Evolutionary conservation across 345 rosid species (phyloP).

Genomic region (Boechera stricta): DNA sequence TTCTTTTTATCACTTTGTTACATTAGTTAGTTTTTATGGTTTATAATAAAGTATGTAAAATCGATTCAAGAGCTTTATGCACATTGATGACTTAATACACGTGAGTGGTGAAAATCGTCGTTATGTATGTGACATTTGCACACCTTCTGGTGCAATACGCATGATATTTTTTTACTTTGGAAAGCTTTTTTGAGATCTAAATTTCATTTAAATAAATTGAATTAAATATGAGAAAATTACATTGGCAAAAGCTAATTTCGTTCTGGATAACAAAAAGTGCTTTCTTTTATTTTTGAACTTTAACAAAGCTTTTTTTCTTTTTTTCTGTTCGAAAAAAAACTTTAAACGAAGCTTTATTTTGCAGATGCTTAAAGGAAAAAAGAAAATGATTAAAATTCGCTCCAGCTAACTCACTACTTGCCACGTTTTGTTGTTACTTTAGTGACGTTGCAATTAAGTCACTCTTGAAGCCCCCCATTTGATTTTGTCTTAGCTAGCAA

Average conservation of each 20-base stretch:
- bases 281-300: slow-evolving; percentile 28
- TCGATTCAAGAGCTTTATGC: slow-evolving; percentile 25
- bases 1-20: slow-evolving; percentile 15
- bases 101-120: slow-evolving; percentile 29
- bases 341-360: slow-evolving; percentile 24
- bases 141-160: slow-evolving; percentile 24
- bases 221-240: not conserved
- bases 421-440: slow-evolving; percentile 21
- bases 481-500: slow-evolving; percentile 19
- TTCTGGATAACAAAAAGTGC: slow-evolving; percentile 32
- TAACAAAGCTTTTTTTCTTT: slow-evolving; percentile 13
- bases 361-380: slow-evolving; percentile 43
- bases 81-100: slow-evolving; percentile 41
- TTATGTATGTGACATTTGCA: slow-evolving; percentile 35
- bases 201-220: not conserved
- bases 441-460: slow-evolving; percentile 32
- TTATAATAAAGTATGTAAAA: slow-evolving; percentile 10
- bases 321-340: not conserved
- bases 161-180: slow-evolving; percentile 18
- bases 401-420: slow-evolving; percentile 28
- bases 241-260: not conserved
- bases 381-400: slow-evolving; percentile 40
- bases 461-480: not conserved
- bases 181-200: slow-evolving; percentile 13
- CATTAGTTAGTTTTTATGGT: not conserved